Evolutionary conservation across 495 filamentous ascomycete species (phyloP).

Genomic region (Choiromyces venosus): DNA sequence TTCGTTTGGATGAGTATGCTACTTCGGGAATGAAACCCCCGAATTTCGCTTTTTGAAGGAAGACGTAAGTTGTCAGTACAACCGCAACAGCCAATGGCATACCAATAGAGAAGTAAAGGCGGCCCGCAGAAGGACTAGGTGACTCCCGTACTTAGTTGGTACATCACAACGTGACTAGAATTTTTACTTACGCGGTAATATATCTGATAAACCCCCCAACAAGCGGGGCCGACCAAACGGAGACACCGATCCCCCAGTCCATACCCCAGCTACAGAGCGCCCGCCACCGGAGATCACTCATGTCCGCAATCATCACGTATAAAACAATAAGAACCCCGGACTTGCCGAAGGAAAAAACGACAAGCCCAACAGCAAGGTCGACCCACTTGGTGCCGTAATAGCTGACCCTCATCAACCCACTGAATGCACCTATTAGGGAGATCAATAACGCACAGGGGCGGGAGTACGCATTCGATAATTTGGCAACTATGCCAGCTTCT

Average conservation of each 20-base stretch:
- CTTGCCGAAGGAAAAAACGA: slow-evolving; percentile 20
- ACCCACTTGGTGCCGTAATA: slow-evolving; percentile 18
- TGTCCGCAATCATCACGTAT: slow-evolving; percentile 33
- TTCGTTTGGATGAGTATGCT: not conserved
- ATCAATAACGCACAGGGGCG: slow-evolving; percentile 26
- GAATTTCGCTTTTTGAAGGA: not conserved
- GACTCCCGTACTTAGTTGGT: not conserved
- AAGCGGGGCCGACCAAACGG: slow-evolving; percentile 20
- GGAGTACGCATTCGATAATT: slow-evolving; percentile 29
- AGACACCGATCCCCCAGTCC: slow-evolving; percentile 13
- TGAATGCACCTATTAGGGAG: slow-evolving; percentile 21
- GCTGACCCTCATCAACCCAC: slow-evolving; percentile 17
- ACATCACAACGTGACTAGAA: not conserved
- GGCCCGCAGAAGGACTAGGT: not conserved
- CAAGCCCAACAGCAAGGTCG: slow-evolving; percentile 20
- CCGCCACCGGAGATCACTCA: slow-evolving; percentile 29
- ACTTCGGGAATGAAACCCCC: not conserved
- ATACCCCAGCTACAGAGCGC: slow-evolving; percentile 25
- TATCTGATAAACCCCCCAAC: slow-evolving; percentile 4
- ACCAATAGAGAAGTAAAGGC: not conserved
- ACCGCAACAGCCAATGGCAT: not conserved
- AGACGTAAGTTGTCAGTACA: not conserved
- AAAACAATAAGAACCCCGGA: slow-evolving; percentile 24
- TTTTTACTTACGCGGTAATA: not conserved
- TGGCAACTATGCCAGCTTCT: slow-evolving; percentile 25